Conservation (phyloP, 2,329 filamentous ascomycete genomes). For the Diaporthe sp. region DNA sequence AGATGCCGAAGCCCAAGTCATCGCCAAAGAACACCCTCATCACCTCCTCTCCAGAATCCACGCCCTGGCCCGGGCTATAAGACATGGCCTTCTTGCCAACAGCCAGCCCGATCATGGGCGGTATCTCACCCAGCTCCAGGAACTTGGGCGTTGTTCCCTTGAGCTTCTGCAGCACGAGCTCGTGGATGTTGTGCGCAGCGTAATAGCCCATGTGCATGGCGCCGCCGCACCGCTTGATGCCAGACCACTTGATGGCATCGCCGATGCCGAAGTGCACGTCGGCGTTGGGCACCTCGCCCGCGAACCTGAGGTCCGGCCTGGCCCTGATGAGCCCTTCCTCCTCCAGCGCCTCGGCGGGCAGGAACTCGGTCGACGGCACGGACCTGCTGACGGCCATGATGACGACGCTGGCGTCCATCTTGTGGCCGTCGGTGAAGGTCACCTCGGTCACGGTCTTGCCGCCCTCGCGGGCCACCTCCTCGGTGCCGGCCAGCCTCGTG, state of each 20-base stretch:
- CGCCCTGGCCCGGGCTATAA: slow-evolving; percentile 70
- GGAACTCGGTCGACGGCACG: slow-evolving; percentile 72
- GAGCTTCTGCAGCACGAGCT: slow-evolving; percentile 66
- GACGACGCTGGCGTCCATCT: slow-evolving; percentile 73
- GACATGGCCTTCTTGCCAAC: slow-evolving; percentile 78
- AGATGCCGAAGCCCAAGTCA: slow-evolving; percentile 75
- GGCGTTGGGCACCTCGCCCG: slow-evolving; percentile 67
- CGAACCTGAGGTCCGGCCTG: slow-evolving; percentile 69
- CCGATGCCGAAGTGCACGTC: slow-evolving; percentile 77
- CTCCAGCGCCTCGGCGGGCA: slow-evolving; percentile 72
- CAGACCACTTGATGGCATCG: slow-evolving; percentile 79
- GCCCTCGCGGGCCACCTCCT: slow-evolving; percentile 60
- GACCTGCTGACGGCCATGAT: slow-evolving; percentile 78
- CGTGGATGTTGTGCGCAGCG: slow-evolving; percentile 77
- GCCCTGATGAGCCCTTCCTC: slow-evolving; percentile 77
- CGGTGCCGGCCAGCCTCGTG: slow-evolving; percentile 67
- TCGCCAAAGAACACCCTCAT: slow-evolving; percentile 76
- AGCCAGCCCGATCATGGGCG: slow-evolving; percentile 79
- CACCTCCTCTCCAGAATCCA: slow-evolving; percentile 72
- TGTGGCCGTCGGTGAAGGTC: slow-evolving; percentile 71
- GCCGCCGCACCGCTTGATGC: slow-evolving; percentile 83
- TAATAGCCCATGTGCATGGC: slow-evolving; percentile 82
- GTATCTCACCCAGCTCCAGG: slow-evolving; percentile 65
- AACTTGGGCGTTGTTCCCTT: slow-evolving; percentile 59
- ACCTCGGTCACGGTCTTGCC: slow-evolving; percentile 59